Conservation (phyloP, 164 flowering plant genomes). For the Vitis riparia region DNA sequence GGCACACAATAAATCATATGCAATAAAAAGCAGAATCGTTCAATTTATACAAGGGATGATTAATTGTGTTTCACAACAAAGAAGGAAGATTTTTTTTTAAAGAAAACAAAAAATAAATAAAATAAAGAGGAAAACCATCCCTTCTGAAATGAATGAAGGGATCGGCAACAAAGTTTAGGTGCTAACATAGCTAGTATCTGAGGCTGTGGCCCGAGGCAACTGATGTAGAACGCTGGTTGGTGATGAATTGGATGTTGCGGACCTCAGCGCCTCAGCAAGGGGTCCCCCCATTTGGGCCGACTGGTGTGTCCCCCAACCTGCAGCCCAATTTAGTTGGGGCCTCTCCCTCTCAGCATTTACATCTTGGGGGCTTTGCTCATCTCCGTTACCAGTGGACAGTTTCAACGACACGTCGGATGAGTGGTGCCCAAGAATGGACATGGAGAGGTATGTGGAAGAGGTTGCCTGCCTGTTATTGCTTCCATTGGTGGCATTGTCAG, state of each 20-base stretch:
- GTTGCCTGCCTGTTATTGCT: constrained; percentile 20
- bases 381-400: constrained; percentile 59
- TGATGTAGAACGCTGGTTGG: constrained; percentile 69
- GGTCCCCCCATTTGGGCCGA: constrained; percentile 77
- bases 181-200: constrained; percentile 50
- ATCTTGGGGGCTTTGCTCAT: constrained; percentile 13
- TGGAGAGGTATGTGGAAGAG: constrained; percentile 50
- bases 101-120: not conserved
- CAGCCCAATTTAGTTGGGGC: constrained; percentile 40
- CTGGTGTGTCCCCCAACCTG: constrained; percentile 43
- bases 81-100: not conserved
- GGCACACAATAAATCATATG: no score
- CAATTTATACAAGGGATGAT: no score
- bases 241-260: constrained; percentile 49
- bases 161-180: constrained; percentile 20
- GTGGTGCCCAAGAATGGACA: constrained; percentile 47
- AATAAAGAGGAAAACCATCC: not conserved
- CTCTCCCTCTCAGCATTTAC: constrained; percentile 28
- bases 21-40: no score
- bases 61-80: no score
- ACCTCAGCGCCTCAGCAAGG: constrained; percentile 78
- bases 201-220: constrained; percentile 31
- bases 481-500: constrained; percentile 19
- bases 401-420: constrained; percentile 72
- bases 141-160: not conserved